Conservation (phyloP, 2,329 filamentous ascomycete species). For the Hypoxylon sp. region DNA sequence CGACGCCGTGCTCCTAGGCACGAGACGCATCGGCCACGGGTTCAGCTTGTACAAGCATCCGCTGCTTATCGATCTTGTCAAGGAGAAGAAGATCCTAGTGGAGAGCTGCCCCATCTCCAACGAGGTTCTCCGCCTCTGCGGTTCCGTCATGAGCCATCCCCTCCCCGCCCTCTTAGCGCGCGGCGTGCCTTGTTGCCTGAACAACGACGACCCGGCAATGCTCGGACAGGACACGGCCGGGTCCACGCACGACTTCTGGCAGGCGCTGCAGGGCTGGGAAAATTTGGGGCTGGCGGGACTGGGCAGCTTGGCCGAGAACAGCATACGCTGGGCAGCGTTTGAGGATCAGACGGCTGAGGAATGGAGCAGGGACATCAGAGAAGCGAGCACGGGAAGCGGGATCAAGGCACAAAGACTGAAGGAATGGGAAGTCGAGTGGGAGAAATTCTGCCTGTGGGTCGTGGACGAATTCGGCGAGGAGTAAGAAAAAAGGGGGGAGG, state of each 20-base stretch:
- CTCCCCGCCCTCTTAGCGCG: slow-evolving; percentile 87
- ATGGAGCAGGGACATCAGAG: slow-evolving; percentile 80
- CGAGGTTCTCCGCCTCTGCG: slow-evolving; percentile 85
- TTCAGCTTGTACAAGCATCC: slow-evolving; percentile 94
- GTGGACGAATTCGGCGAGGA: slow-evolving; percentile 77
- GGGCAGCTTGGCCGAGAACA: slow-evolving; percentile 91
- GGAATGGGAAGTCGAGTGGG: slow-evolving; percentile 87
- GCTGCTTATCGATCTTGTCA: slow-evolving; percentile 87
- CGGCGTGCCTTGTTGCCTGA: slow-evolving; percentile 86
- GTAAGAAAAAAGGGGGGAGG: slow-evolving; percentile 22
- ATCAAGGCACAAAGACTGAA: slow-evolving; percentile 79
- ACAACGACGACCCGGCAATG: slow-evolving; percentile 92
- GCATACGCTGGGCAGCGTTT: slow-evolving; percentile 89
- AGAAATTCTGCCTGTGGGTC: slow-evolving; percentile 92
- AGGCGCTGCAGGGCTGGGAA: slow-evolving; percentile 90
- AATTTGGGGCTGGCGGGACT: slow-evolving; percentile 90
- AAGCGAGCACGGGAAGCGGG: slow-evolving; percentile 79
- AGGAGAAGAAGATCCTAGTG: slow-evolving; percentile 87
- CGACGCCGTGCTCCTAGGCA: slow-evolving; percentile 88
- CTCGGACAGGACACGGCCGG: slow-evolving; percentile 85
- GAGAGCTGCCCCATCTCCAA: slow-evolving; percentile 95
- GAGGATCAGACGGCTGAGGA: slow-evolving; percentile 80
- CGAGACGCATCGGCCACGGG: slow-evolving; percentile 89
- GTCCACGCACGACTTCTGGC: slow-evolving; percentile 95
- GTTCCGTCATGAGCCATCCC: slow-evolving; percentile 82